Evolutionary conservation across 352 stramenopile species (phyloP).

Genomic region (Saprolegnia diclina): DNA sequence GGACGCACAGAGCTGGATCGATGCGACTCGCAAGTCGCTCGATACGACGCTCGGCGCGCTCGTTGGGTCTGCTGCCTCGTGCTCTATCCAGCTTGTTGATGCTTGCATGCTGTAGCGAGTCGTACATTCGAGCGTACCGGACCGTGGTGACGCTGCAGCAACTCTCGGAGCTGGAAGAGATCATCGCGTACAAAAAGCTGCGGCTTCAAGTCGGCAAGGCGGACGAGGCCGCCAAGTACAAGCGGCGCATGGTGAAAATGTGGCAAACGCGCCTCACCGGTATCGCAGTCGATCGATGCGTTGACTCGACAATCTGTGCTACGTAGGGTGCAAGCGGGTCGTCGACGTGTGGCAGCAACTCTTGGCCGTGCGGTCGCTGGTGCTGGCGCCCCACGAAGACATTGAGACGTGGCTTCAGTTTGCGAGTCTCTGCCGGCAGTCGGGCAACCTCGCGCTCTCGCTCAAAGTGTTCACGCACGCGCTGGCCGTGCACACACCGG

Average conservation of each 20-base stretch:
- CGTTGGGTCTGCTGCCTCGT: slow-evolving; percentile 42
- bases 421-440: slow-evolving; percentile 87
- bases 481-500: slow-evolving; percentile 48
- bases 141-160: slow-evolving; percentile 97
- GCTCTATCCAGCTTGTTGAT: not conserved
- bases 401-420: slow-evolving; percentile 90
- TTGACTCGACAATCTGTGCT: too few relatives aligned
- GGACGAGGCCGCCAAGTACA: slow-evolving; percentile 70
- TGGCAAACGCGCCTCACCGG: slow-evolving; percentile 68
- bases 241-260: slow-evolving; percentile 80
- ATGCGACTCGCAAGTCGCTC: slow-evolving; percentile 89
- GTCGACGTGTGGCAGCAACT: slow-evolving; percentile 91
- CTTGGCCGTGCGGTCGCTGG: slow-evolving; percentile 89
- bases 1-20: slow-evolving; percentile 87
- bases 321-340: slow-evolving; percentile 87
- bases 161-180: slow-evolving; percentile 96
- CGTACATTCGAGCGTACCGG: slow-evolving; percentile 94
- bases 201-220: slow-evolving; percentile 56
- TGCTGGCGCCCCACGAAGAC: slow-evolving; percentile 82
- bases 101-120: slow-evolving; percentile 55
- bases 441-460: slow-evolving; percentile 75
- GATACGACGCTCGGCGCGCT: slow-evolving; percentile 94
- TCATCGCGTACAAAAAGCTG: slow-evolving; percentile 92
- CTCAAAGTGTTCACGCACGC: slow-evolving; percentile 83
- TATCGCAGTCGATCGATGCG: too few relatives aligned